Base-by-base conservation (phyloP, 2,329 filamentous ascomycete species). In the Fusarium sp. region DNA sequence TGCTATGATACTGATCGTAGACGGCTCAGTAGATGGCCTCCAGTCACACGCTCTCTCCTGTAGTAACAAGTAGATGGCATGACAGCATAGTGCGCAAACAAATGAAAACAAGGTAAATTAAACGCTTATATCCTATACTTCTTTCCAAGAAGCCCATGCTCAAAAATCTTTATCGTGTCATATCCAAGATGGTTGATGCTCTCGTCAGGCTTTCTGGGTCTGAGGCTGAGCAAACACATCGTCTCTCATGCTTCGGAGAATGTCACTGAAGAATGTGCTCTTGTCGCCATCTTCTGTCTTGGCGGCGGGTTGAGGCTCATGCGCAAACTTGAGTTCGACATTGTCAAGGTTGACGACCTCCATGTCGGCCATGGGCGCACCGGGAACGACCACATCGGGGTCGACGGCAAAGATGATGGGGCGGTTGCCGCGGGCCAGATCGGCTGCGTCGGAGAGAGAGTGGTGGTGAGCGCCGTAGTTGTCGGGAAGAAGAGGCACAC, bases 401-500 rank as follows among this genome's bases (percentile, higher is more conserved):
- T 90, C 83, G 8, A 86, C 85, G 12, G 90, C 90, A 32, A 92
- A 82, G 70, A 92, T 86, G 74, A 85, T 84, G 78, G 69, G 72
- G 89, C 89, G 79, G 88, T 83, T 17, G 86, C 84, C 50, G 75
- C 73, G 7, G 82, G 61, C 76, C 43, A 87, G 72, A 6, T 80
- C 81, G 66, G 88, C 85, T 14, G 78, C 63, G 15, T 82, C 79
- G 73, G 89, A 86, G 38, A 86, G 82, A 1, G 78, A 79, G 72
- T 87, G 85, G 62, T 86, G 82, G 11, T 69, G 59, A 45, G 82
- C 80, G 56, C 80, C 78, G 81, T 87, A 89, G 84, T 88, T 90
- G 81, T 91, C 90, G 14, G 90, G 90, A 11, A 91, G 85, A 7
- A 92, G 84, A 35, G 90, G 90, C 37, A 92, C 87, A 72, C 88